These are phyloP conservation scores for Kuraishia cidri DNA, from an alignment of 805 yeast species.

Conservation along the genomic window DNA sequence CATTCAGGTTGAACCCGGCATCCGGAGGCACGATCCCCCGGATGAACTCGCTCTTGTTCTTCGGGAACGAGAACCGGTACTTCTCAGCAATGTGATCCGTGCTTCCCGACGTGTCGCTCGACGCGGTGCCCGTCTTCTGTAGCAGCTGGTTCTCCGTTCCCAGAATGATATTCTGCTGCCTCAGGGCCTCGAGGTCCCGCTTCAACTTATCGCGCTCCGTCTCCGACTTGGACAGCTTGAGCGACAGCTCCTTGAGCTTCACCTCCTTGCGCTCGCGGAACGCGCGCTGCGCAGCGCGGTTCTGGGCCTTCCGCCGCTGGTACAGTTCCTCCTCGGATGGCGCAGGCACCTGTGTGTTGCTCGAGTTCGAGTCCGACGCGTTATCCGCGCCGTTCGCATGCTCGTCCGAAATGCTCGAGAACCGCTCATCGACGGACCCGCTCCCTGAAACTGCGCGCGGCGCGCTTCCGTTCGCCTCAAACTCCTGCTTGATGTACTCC, in stretches of 20 bases:
- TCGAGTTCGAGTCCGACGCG: neutral
- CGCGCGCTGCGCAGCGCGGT: conserved; percentile 83
- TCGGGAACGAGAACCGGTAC: conserved; percentile 5
- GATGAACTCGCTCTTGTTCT: conserved; percentile 6
- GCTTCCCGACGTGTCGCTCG: neutral
- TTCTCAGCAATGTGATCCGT: neutral
- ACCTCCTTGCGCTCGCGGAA: conserved; percentile 77
- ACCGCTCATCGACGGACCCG: no score
- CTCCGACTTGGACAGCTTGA: conserved; percentile 49
- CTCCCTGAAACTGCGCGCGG: no score
- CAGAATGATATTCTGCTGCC: conserved; percentile 45
- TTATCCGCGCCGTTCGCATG: conserved; percentile 1
- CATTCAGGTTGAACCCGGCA: conserved; percentile 2
- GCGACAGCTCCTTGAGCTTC: conserved; percentile 57
- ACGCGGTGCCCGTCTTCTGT: conserved; percentile 19
- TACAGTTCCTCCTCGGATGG: conserved; percentile 1
- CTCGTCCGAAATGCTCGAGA: no score
- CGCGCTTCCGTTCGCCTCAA: no score
- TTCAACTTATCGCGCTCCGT: conserved; percentile 26
- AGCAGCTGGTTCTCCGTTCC: conserved; percentile 55
- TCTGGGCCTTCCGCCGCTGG: conserved; percentile 46
- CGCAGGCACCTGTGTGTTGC: neutral
- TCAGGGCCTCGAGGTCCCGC: conserved; percentile 30
- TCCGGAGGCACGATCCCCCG: neutral
- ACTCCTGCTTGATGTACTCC: conserved; percentile 2